phyloP scores from a whole-genome alignment of 441 rosid genomes.

The Jatropha multifida region DNA sequence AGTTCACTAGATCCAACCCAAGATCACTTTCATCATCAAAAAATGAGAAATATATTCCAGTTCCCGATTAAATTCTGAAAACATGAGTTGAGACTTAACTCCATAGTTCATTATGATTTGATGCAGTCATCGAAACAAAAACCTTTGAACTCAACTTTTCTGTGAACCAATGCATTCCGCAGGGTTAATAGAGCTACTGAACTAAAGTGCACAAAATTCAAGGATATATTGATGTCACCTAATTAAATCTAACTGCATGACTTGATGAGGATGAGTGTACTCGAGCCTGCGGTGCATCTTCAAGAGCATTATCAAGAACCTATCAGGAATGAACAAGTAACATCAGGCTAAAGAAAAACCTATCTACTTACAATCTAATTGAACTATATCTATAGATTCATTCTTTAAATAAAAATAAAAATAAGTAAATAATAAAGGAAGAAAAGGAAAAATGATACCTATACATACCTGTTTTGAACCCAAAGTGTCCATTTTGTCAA shows the following conservation, averaged over 20 bases:
- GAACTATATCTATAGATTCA: neutral
- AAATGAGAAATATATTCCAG: neutral
- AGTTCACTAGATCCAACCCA: neutral
- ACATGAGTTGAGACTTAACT: neutral
- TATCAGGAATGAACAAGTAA: neutral
- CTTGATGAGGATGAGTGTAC: conserved; percentile 28
- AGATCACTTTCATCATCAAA: neutral
- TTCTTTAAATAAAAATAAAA: no score
- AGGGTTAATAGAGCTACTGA: neutral
- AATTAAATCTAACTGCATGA: conserved; percentile 17
- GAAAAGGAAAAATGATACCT: neutral
- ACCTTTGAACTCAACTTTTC: neutral
- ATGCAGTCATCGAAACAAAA: neutral
- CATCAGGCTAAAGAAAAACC: neutral
- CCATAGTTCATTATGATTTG: neutral
- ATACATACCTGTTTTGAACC: conserved; percentile 26
- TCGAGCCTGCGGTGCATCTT: conserved; percentile 18
- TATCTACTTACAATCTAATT: neutral
- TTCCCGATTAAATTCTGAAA: neutral
- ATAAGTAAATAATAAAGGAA: no score
- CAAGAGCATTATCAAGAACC: conserved; percentile 20
- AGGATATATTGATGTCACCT: conserved; percentile 1
- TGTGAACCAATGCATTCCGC: neutral
- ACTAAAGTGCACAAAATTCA: neutral
- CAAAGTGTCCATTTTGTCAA: conserved; percentile 28